Evolutionary conservation across 495 filamentous ascomycete species (phyloP).

Genomic region (Aspergillus biplanus): DNA sequence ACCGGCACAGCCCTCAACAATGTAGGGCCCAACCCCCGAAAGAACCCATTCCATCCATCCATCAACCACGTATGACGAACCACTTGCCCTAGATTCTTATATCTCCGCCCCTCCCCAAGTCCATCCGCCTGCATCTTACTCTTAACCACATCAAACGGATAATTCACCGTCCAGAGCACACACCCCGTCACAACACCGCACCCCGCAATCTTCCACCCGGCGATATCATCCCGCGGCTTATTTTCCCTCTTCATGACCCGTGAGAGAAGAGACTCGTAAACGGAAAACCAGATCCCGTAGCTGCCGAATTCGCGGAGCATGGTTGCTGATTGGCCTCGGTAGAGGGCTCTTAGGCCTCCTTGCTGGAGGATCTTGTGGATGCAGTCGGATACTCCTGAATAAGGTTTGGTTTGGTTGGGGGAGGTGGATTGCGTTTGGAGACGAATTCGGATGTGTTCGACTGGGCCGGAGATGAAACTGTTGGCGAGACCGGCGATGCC

Average conservation of each 20-base stretch:
- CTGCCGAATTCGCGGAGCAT: slow-evolving; percentile 15
- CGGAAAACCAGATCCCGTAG: slow-evolving; percentile 18
- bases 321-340: slow-evolving; percentile 72
- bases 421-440: slow-evolving; percentile 60
- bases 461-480: slow-evolving; percentile 73
- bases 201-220: slow-evolving; percentile 15
- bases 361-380: slow-evolving; percentile 65
- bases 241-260: neutral
- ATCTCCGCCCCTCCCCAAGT: slow-evolving; percentile 57
- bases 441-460: slow-evolving; percentile 87
- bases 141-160: slow-evolving; percentile 91
- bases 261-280: slow-evolving; percentile 5
- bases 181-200: slow-evolving; percentile 62
- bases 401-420: neutral
- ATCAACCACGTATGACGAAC: slow-evolving; percentile 69
- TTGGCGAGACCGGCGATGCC: slow-evolving; percentile 83
- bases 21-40: slow-evolving; percentile 86
- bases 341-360: slow-evolving; percentile 71
- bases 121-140: slow-evolving; percentile 95
- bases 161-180: slow-evolving; percentile 79
- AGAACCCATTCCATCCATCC: slow-evolving; percentile 68
- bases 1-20: slow-evolving; percentile 83
- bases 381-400: slow-evolving; percentile 53
- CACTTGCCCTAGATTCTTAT: slow-evolving; percentile 73
- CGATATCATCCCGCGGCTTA: slow-evolving; percentile 3